Base-by-base conservation (phyloP, 2,329 filamentous ascomycete genomes). In the Penicillium sp. region DNA sequence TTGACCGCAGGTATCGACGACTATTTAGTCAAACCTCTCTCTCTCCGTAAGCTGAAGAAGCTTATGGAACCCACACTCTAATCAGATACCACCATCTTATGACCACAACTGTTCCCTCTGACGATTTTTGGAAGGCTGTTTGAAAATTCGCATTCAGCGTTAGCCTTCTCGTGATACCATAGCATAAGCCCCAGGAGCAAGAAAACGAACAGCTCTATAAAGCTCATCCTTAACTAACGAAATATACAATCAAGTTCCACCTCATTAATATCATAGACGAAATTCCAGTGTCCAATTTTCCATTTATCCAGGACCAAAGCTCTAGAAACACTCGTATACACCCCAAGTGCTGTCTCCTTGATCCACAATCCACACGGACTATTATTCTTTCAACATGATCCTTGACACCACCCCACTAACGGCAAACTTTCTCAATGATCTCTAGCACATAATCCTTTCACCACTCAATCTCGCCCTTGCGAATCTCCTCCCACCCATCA, bases 11-110 rank as follows among this genome's bases (percentile, higher is more conserved):
- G 71, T 7, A 62, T 71, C 25, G 63, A 73, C 33, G 67, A 71
- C 27, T 73, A 73, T 50, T 49, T 73, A 33, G 64, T 71, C 54
- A 73, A 72, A 40, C 70, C 69, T 10, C 60, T 73, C 31, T 71
- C 71, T 21, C 67, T 72, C 48, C 62, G 61, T 52, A 67, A 69
- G 46, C 57, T 73, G 54, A 71, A 71, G 64, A 67, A 60, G 59
- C 64, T 71, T 43, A 69, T 72, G 60, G 40, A 45, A 23, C 21
- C 33, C 0, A 23, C 33, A 29, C 23, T 33, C 1, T 50, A 55
- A 50, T n/a, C 9, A 1, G 12, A 27, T 27, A 29, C 31, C 19
- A 17, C 29, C 4, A n/a, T 15, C 27, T 10, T 5, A 4, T 31
- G 12, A 9, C 41, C 19, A 3, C 3, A 37, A 10, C 15, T 12